Conservation (phyloP, 2,329 filamentous ascomycete species). For the Tolypocladium guangdongense region DNA sequence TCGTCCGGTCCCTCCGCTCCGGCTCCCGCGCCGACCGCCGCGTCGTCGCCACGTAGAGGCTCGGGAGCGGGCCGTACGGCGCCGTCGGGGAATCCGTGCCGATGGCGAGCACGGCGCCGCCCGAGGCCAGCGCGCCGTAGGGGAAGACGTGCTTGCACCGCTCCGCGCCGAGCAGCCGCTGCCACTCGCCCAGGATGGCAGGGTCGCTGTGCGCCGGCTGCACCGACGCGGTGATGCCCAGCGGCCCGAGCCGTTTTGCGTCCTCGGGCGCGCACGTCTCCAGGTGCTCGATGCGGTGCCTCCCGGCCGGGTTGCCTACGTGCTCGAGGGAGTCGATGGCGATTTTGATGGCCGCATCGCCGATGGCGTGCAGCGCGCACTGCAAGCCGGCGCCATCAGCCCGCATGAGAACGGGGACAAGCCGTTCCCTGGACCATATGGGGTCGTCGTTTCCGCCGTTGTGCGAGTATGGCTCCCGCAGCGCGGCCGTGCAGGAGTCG, state of each 20-base stretch:
- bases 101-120: background rate
- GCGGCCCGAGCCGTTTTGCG: slow-evolving; percentile 39
- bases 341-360: slow-evolving; percentile 44
- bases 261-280: slow-evolving; percentile 46
- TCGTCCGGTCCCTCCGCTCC: background rate
- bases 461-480: background rate
- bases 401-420: slow-evolving; percentile 33
- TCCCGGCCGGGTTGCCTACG: slow-evolving; percentile 28
- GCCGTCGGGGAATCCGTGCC: background rate
- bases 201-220: slow-evolving; percentile 36
- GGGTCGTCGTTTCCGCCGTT: background rate
- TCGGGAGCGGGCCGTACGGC: background rate
- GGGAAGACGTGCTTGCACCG: background rate
- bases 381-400: slow-evolving; percentile 44
- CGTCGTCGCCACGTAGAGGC: background rate
- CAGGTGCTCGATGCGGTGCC: slow-evolving; percentile 53
- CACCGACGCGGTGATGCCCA: slow-evolving; percentile 47
- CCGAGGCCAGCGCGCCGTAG: background rate
- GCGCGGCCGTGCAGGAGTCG: background rate
- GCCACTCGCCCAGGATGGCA: background rate
- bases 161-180: background rate
- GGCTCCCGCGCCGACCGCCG: background rate
- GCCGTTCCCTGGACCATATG: background rate
- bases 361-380: slow-evolving; percentile 52
- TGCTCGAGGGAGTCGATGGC: slow-evolving; percentile 40